These are phyloP conservation scores for Bathelium albidoporum DNA, from an alignment of 495 filamentous ascomycete genomes.

Conservation along the genomic window DNA sequence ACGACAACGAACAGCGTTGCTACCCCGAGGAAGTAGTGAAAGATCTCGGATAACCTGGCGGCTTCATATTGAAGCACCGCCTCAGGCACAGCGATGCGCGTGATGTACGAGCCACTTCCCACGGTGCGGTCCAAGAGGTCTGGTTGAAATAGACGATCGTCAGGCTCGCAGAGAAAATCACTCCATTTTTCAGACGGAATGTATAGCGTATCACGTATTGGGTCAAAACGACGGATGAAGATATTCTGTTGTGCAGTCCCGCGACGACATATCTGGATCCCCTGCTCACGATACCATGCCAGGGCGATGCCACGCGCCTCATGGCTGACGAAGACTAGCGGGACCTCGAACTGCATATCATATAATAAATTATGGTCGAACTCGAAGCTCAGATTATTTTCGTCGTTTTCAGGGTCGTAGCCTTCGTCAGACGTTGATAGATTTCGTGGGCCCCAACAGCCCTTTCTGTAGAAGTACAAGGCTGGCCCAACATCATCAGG, in stretches of 20 bases:
- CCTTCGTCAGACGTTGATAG: not conserved
- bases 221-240: not conserved
- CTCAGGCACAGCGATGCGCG: not conserved
- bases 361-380: not conserved
- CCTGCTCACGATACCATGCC: not conserved
- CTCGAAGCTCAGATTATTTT: not conserved
- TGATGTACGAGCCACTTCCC: not conserved
- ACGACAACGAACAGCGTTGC: not conserved
- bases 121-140: not conserved
- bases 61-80: not conserved
- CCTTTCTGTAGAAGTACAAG: not conserved
- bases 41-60: not conserved
- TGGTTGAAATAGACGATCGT: not conserved
- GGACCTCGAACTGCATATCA: not conserved
- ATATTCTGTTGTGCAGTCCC: not conserved
- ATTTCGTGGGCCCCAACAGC: not conserved
- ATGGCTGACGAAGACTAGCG: not conserved
- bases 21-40: not conserved
- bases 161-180: not conserved
- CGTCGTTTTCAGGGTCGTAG: not conserved
- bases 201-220: not conserved
- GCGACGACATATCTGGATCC: not conserved
- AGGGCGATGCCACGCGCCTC: not conserved
- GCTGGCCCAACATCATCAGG: not conserved
- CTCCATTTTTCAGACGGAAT: not conserved